phyloP scores from a whole-genome alignment of 345 rosid species.

The Euphorbia lathyris region DNA sequence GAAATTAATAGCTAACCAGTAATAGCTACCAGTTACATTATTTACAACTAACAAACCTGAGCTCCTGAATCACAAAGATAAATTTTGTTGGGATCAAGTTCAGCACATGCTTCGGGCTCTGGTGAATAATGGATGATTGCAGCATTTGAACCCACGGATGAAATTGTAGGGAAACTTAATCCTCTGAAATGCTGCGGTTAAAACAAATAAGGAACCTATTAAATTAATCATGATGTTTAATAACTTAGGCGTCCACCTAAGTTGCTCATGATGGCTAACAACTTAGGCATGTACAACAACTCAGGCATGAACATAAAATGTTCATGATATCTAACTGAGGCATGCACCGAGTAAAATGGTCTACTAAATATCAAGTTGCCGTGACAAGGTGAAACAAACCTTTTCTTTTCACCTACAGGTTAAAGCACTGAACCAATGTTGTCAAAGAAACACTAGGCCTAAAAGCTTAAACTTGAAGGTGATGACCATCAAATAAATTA shows the following conservation, averaged over 20 bases:
- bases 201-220: neutral
- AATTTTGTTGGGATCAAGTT: slow-evolving; percentile 73
- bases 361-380: neutral
- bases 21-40: slow-evolving; percentile 4
- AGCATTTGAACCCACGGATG: slow-evolving; percentile 93
- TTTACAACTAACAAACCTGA: slow-evolving; percentile 50
- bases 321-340: neutral
- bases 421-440: neutral
- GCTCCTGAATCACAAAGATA: slow-evolving; percentile 97
- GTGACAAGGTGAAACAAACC: neutral
- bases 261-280: neutral
- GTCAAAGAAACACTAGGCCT: neutral
- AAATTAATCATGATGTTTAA: slow-evolving; percentile 5
- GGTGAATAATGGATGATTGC: slow-evolving; percentile 91
- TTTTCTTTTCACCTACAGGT: neutral
- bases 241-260: neutral
- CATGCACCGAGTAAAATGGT: neutral
- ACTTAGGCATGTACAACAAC: neutral
- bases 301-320: neutral
- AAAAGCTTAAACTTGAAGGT: neutral
- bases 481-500: neutral
- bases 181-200: slow-evolving; percentile 84
- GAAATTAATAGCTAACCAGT: neutral
- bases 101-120: slow-evolving; percentile 69
- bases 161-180: slow-evolving; percentile 93